Conservation (phyloP, 192 early-diverging fungal species). For the Chytriomyces hyalinus region DNA sequence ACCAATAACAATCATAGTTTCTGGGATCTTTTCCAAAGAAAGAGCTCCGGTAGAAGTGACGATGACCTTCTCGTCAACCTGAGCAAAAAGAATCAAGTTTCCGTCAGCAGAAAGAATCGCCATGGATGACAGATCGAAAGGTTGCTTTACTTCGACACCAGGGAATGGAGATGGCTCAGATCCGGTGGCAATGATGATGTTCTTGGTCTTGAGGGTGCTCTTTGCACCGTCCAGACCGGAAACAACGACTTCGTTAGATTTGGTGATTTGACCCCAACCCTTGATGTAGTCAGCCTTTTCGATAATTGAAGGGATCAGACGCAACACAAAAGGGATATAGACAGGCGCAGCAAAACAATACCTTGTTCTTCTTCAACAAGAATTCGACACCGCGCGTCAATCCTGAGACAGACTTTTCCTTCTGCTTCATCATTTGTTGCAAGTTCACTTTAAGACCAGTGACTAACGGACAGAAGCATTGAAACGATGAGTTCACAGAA, state of each 20-base stretch:
- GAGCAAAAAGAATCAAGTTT: background rate
- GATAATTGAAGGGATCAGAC: background rate
- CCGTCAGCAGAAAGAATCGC: too few relatives aligned
- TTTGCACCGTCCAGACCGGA: slow-evolving; percentile 78
- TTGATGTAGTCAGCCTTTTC: slow-evolving; percentile 83
- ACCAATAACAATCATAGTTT: slow-evolving; percentile 98
- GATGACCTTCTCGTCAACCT: slow-evolving; percentile 92
- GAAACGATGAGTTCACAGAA: background rate
- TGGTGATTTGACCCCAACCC: slow-evolving; percentile 84
- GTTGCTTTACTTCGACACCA: slow-evolving; percentile 71
- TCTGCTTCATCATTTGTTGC: slow-evolving; percentile 84
- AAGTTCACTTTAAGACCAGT: slow-evolving; percentile 79
- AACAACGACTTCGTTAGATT: slow-evolving; percentile 81
- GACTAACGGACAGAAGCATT: slow-evolving; percentile 5
- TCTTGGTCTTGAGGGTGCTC: slow-evolving; percentile 83
- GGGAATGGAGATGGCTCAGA: slow-evolving; percentile 93
- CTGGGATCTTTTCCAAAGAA: slow-evolving; percentile 88
- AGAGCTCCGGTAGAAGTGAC: slow-evolving; percentile 98
- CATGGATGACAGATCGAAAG: slow-evolving; percentile 17
- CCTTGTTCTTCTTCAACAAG: slow-evolving; percentile 98
- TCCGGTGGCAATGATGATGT: slow-evolving; percentile 97
- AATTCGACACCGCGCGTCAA: slow-evolving; percentile 92
- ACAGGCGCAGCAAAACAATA: slow-evolving; percentile 34
- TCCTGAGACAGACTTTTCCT: slow-evolving; percentile 84
- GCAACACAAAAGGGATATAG: background rate